Evolutionary conservation across 2,329 filamentous ascomycete genomes (phyloP), one percentile per base, ranked within the genome.

Genomic region (Fusarium begoniae): DNA sequence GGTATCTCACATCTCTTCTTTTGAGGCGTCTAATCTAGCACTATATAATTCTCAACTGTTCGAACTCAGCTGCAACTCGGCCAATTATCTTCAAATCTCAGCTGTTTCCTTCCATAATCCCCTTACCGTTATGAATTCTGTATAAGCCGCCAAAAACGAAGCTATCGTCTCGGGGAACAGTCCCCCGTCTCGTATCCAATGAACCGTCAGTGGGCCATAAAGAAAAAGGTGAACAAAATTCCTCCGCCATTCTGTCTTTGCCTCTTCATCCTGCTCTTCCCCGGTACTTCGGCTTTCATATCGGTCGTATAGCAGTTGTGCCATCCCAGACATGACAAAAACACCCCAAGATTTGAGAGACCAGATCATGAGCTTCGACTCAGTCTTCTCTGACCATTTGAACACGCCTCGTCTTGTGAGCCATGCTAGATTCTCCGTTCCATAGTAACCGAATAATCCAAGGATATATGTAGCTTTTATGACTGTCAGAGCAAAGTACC

Each of bases 311-410:
- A 70, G 13, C 2, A 75, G 22, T 9, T 69, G 54, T 8, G 65
- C 72, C 8, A 75, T 18, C 28, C 63, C 69, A 1, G 72, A 45
- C 22, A 70, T 62, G 3, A 75, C 50, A 9, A 55, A 75, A 10
- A 64, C 26, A 4, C 55, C 65, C 69, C 69, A 75, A 15, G 37
- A 55, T 2, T 54, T 64, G 3, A 70, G 26, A 4, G 56, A 73
- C 72, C 72, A 75, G 15, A 64, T 8, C 43, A 70, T 51, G 1
- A 75, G 32, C 6, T 56, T 75, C 5, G 64, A 45, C n/a, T 75
- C 57, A 0, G 55, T 30, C 22, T 67, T 67, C 3, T 70, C 60
- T 7, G 72, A 51, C 26, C 44, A 64, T 11, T 32, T 50, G 0
- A 75, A 51, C 0, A 75, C 72, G 1, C 66, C 63, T 2, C 65